Evolutionary conservation across 106 monocot genomes (phyloP), one percentile per base, ranked within the genome.

Genomic region (Dioscorea dumetorum): DNA sequence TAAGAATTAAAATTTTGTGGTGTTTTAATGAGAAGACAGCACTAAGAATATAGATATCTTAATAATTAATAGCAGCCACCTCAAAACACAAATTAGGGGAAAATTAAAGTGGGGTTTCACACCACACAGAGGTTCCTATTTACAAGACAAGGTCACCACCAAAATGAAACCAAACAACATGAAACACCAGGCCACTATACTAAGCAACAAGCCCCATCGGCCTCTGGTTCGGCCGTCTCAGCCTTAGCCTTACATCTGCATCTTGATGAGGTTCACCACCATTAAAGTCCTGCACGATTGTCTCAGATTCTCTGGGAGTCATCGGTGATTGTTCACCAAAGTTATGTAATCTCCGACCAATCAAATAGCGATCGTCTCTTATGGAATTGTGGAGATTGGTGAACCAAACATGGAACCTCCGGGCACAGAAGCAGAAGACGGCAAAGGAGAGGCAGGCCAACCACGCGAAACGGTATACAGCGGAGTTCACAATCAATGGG

Each of bases 361-460:
- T 85, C 72, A 99, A 76, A 76, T 99, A 99, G 6, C 99, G 86
- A 50, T 99, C 99, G 24, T 99, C 99, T 50, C 99, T 72, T 57
- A 99, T 99, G 50, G 99, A 84, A 57, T 99, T 93, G 77, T 99
- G 99, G 64, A 99, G 90, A 62, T 93, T 99, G 31, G 86, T 93
- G 74, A 93, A 93, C 99, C 99, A 99, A 56, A 85, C 75, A 60
- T 85, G 87, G 77, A 99, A 99, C 23, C 93, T 75, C 67, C 72
- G 80, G 22, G 75, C 81, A 34, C 99, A 90, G 83, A 93, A 90
- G 72, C 31, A 87, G 15, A 90, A 33, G 18, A 67, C 33, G 18
- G 83, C 79, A 68, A 93, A 77, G 22, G 93, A 33, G 57, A 99
- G 78, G 79, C 99, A 99, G 19, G 85, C 90, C 10, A 93, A 85